A percentile compares a stretch with the other conserved stretches of the same genome.
These are phyloP conservation scores for Exophiala alcalophila DNA, from an alignment of 2,329 filamentous ascomycete genomes.

Conservation along the genomic window DNA sequence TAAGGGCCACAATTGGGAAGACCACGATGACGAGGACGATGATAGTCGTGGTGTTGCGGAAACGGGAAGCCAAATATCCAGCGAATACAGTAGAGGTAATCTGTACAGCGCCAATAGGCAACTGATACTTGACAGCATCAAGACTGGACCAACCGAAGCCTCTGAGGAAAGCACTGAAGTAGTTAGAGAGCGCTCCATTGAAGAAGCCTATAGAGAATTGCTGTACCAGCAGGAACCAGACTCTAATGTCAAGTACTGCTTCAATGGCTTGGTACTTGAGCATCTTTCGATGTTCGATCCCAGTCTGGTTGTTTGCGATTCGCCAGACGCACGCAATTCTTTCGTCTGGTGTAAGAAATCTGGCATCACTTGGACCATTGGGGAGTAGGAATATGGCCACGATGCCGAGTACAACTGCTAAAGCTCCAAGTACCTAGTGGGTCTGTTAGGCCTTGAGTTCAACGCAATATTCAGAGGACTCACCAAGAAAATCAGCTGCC, in stretches of 20 bases:
- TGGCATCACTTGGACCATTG: constrained; percentile 37
- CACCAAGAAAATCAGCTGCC: constrained; percentile 53
- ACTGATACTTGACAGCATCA: constrained; percentile 20
- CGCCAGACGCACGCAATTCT: constrained; percentile 12
- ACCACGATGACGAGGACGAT: constrained; percentile 34
- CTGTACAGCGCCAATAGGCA: constrained; percentile 36
- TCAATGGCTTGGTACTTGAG: constrained; percentile 39
- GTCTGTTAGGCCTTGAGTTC: constrained; percentile 1
- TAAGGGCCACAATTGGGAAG: constrained; percentile 44
- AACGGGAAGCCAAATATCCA: constrained; percentile 44
- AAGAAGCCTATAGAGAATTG: constrained; percentile 46
- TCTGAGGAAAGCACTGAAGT: constrained; percentile 27
- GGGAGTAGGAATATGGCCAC: constrained; percentile 37
- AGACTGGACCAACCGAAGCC: constrained; percentile 4
- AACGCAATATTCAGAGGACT: constrained; percentile 21
- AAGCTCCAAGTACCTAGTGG: constrained; percentile 31
- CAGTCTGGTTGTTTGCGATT: constrained; percentile 36
- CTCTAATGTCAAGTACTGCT: constrained; percentile 39
- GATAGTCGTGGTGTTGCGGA: constrained; percentile 42
- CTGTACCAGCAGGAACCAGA: constrained; percentile 40
- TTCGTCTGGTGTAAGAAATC: constrained; percentile 37
- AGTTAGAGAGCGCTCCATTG: constrained; percentile 49
- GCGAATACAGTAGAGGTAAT: constrained; percentile 47
- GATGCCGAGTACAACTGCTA: constrained; percentile 44
- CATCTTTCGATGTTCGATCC: constrained; percentile 48